Base-by-base conservation (phyloP, 805 yeast species). In the Yamadazyma olivae region DNA sequence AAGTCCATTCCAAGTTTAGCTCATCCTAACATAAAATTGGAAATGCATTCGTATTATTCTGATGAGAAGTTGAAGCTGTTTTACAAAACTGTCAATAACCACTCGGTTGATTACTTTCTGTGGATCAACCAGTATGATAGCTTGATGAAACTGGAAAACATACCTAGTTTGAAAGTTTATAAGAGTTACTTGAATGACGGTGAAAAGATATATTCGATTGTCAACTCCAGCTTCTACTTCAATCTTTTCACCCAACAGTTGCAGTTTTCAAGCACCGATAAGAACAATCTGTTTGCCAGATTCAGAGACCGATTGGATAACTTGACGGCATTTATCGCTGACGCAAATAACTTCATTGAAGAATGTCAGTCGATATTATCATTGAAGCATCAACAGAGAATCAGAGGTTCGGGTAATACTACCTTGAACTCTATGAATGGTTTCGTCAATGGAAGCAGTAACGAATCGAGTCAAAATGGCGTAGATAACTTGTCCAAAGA, bases 301-400 rank as follows among this genome's bases (percentile, higher is more conserved):
- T 32, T 36, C 20, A 21, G 31, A 23, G n/a, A 3, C 3, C 18
- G 14, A 10, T 32, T 36, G 15, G 39, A 31, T 6, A 36, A 36
- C 25, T 17, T 24, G 14, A 9, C 62, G 33, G 39, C 38, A 1
- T 72, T 72, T 40, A 57, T 81, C 19, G 60, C 59, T 2, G 53
- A 59, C 13, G 74, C 83, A 1, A 69, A 67, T 32, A 54, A 51
- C 6, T 79, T 84, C 72, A 62, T 71, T 16, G 79, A 74, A 13
- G 70, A 70, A 23, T 83, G 83, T 17, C 79, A 75, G 41, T 60
- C 57, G 2, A 51, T 80, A 14, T 50, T 83, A 43, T 66, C 77
- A 7, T 64, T 72, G 27, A 77, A 68, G 48, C 78, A 70, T 35
- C 72, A 71, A 20, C 75, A 72, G 35, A 55, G 82, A 38, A 71